phyloP scores from a whole-genome alignment of 345 rosid species.

The Heritiera fomes region DNA sequence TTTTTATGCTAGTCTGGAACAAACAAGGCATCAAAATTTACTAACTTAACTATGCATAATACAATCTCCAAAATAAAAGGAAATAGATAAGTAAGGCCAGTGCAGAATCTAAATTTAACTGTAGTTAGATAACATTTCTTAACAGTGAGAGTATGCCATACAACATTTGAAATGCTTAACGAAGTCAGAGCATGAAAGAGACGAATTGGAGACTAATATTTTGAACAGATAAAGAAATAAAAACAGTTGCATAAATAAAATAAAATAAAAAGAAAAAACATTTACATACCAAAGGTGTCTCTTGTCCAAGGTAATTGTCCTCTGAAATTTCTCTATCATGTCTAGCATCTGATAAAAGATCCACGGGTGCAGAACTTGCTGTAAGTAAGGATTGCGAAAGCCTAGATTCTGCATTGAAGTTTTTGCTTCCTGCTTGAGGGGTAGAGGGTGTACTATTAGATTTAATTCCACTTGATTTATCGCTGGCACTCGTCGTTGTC shows the following conservation, averaged over 20 bases:
- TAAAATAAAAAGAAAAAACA: constrained; percentile 3
- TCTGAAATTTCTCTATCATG: constrained; percentile 67
- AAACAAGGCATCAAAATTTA: constrained; percentile 15
- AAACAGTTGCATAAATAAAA: not conserved
- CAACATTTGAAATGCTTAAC: not conserved
- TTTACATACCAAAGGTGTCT: constrained; percentile 69
- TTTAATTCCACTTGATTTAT: constrained; percentile 87
- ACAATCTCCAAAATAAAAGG: not conserved
- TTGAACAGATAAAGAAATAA: not conserved
- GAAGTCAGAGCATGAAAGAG: not conserved
- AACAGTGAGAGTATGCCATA: not conserved
- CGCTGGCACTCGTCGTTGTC: constrained; percentile 59
- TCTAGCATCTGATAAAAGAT: constrained; percentile 61
- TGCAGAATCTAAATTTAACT: not conserved
- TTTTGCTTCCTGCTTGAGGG: constrained; percentile 78
- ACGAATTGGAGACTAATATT: not conserved
- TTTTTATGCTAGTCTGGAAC: constrained; percentile 68
- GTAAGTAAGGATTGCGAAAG: constrained; percentile 57
- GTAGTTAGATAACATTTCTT: not conserved
- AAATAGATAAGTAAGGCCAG: not conserved
- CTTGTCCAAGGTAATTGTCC: constrained; percentile 66
- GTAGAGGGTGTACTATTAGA: constrained; percentile 93
- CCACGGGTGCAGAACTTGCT: constrained; percentile 77
- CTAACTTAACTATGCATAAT: not conserved
- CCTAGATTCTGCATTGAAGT: constrained; percentile 72